Evolutionary conservation across 164 flowering plant species (phyloP).

Genomic region (Annona squamosa): DNA sequence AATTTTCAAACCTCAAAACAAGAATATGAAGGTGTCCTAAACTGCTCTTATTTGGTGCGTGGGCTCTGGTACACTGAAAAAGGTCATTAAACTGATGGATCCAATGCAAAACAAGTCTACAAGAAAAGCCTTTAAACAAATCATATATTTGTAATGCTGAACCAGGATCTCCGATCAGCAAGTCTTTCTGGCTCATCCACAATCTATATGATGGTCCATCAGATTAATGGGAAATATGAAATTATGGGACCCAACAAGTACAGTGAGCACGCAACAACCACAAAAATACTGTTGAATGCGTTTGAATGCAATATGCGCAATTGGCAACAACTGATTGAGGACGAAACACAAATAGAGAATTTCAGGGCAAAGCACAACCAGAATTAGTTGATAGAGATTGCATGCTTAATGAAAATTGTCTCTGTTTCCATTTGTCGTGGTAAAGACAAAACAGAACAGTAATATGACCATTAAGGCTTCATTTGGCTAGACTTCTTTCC

Average conservation of each 20-base stretch:
- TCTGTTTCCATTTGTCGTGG: no score
- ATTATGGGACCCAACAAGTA: neutral
- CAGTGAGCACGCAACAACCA: neutral
- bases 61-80: neutral
- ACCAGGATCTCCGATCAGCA: neutral
- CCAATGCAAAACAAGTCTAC: neutral
- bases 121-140: neutral
- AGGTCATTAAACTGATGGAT: neutral
- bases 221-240: neutral
- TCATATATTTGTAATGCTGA: neutral
- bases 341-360: no score
- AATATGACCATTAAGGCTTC: no score
- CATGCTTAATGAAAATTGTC: no score
- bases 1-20: neutral
- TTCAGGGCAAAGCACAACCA: no score
- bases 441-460: no score
- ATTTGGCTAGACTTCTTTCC: no score
- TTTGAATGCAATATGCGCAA: no score
- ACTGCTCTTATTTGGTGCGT: no score
- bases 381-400: no score
- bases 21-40: neutral
- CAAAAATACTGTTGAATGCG: no score
- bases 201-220: neutral
- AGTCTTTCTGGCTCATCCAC: neutral
- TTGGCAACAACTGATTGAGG: no score